Base-by-base conservation (phyloP, 371 early-diverging fungal species). In the Mucor velutinosus region DNA sequence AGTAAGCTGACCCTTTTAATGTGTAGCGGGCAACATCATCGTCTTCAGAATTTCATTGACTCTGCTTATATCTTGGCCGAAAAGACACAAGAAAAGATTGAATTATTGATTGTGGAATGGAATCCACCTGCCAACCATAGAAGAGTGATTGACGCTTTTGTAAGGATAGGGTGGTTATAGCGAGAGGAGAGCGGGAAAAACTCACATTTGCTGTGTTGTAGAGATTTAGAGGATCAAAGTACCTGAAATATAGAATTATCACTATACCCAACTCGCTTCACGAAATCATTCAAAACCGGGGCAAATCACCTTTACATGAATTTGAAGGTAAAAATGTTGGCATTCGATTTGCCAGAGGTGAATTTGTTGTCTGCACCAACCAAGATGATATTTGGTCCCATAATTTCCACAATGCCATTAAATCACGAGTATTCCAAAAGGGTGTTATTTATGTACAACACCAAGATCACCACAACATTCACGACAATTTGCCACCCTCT, bases 381-480 rank as follows among this genome's bases (percentile, higher is more conserved):
- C 82, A 76, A 76, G 82, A 79, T 61, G 78, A 79, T 66, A 72
- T 82, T 29, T 82, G 82, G 82, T 76, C 82, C 3, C 74, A 67
- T 47, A 77, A 79, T 58, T 76, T 82, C 67, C 76, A 79, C 15
- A 82, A 82, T 72, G 82, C 82, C 29, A 57, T 82, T 27, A 62
- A 63, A 12, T 79, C 82, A 33, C 65, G 75, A 21, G 64, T 74
- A 19, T 82, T 77, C 62, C 35, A 76, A 30, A 77, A 79, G 57
- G 73, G 67, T 53, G 70, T 73, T 19, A 74, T 82, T 45, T 82
- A 82, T 73, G 58, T 75, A 4, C 82, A 82, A 64, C 77, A 70
- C 41, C 82, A 82, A 61, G 76, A 72, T 27, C 67, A 66, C 7
- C 78, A 79, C 56, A 69, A 64, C n/a, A 74, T 69, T 17, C 69